Base-by-base conservation (phyloP, 306 rosid genomes). In the Sicyos baderoa region DNA sequence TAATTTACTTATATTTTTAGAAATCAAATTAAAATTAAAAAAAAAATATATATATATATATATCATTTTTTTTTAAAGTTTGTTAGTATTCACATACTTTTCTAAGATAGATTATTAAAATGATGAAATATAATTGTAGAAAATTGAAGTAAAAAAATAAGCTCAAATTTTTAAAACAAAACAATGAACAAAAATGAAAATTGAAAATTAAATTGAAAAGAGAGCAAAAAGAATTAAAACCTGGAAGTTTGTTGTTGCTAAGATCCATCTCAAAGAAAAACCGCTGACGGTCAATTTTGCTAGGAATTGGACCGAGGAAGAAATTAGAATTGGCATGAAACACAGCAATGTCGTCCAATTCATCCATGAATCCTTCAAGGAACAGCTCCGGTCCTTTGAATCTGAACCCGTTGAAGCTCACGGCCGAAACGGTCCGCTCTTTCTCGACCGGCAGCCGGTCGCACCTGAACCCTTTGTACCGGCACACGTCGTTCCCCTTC, bases 271-370 rank as follows among this genome's bases (percentile, higher is more conserved):
- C 98, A 80, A 1, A 89, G 62, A 92, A 84, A 74, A 0, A 91
- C 0, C 7, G 4, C 19, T 35, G 68, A 0, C 4, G 68, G 5
- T 0, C 0, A 37, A 75, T 75, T 0, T 13, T 9, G 0, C 4
- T 3, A 0, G 95, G 92, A 54, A 86, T 19, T 0, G 0, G 0
- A 0, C 75, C 82, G 0, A 78, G 35, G 81, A 86, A 89, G 32
- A 79, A 75, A 82, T 92, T 92, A 68, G 96, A 87, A 75, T 92
- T 92, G 0, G 84, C 87, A 17, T 92, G 98, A 84, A 79, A 89
- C 66, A 87, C 80, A 7, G 84, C 76, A 4, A 86, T 9, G 4
- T 92, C 95, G 0, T 18, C 45, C 4, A 92, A n/a, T 1, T 25
- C 1, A 9, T 69, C 85, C 2, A 84, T 0, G 62, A 89, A 69